phyloP scores from a whole-genome alignment of 371 early-diverging fungal genomes.

The Globomyces sp. region DNA sequence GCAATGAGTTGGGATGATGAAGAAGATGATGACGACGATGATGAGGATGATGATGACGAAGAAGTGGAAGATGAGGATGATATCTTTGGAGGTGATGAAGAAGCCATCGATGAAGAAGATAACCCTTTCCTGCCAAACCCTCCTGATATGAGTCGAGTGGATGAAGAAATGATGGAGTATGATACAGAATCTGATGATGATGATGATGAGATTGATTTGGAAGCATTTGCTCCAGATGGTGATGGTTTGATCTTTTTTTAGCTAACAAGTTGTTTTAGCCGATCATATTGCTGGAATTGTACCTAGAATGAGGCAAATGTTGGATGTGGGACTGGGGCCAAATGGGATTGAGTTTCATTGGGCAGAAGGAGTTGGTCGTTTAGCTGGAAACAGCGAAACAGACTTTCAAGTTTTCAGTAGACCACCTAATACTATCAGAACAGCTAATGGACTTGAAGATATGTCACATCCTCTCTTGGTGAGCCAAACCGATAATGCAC shows the following conservation, averaged over 20 bases:
- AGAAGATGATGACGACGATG: conserved; percentile 29
- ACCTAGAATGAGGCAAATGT: too few species aligned
- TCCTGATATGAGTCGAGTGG: conserved; percentile 18
- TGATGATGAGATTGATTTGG: conserved; percentile 40
- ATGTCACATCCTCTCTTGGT: conserved; percentile 71
- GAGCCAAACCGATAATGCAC: conserved; percentile 30
- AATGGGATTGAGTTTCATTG: too few species aligned
- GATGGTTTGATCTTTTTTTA: too few species aligned
- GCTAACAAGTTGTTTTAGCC: too few species aligned
- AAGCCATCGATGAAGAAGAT: conserved; percentile 40
- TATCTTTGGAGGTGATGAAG: conserved; percentile 32
- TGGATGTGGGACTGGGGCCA: too few species aligned
- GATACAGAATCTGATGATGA: conserved; percentile 24
- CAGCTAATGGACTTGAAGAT: conserved; percentile 27
- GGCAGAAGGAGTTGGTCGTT: too few species aligned
- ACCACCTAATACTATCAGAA: too few species aligned
- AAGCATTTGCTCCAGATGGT: conserved; percentile 11
- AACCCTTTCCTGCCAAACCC: conserved; percentile 24
- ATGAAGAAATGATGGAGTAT: conserved; percentile 26
- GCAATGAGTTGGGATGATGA: conserved; percentile 47
- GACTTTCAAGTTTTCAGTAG: too few species aligned
- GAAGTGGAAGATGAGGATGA: conserved; percentile 38
- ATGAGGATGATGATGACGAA: conserved; percentile 39
- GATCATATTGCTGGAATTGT: too few species aligned
- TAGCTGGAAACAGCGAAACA: too few species aligned